Base-by-base conservation (phyloP, 164 flowering plant species). In the Macadamia tetraphylla region DNA sequence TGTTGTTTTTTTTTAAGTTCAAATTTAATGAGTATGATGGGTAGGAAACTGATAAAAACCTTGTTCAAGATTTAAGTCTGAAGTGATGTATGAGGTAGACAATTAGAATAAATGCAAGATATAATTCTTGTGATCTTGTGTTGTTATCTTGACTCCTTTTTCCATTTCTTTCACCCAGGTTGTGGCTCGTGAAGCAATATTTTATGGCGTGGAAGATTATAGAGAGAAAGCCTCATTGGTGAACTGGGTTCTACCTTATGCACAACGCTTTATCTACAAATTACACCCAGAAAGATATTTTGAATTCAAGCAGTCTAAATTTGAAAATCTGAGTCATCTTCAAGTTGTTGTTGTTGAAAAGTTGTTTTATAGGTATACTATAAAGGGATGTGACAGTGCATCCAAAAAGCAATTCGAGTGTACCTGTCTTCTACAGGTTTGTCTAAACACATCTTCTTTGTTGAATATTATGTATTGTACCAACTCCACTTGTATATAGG, bases 241-340 rank as follows among this genome's bases (percentile, higher is more conserved):
- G 52, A 74, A 83, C 67, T 90, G 97, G 97, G 82, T 83, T 76
- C 92, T 94, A 75, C 99, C 99, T 59, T 94, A 81, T 79, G 97
- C 96, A 49, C 99, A 94, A 65, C 92, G 97, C 30, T 94, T 92
- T 71, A 66, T 92, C 18, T 79, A 68, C 71, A 71, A 75, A 63
- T 10, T 72, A 29, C 92, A 89, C 71, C 84, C 86, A 23, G 82
- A 84, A 52, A 76, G 69, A 67, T 94, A 92, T 76, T 29, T 30
- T 62, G 81, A 81, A 48, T 75, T 88, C 58, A 87, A 87, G 83
- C 79, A 79, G 60, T 75, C 82, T 53, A 81, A 78, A 60, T 85
- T 81, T 65, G 77, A 76, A 51, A 71, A 61, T 32, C 64, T 90
- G 58, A 75, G 74, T 67, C 60, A 64, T 29, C 71, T 92, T 32